Conservation (phyloP, 108 stramenopile species). For the Pelagomonas calceolata region DNA sequence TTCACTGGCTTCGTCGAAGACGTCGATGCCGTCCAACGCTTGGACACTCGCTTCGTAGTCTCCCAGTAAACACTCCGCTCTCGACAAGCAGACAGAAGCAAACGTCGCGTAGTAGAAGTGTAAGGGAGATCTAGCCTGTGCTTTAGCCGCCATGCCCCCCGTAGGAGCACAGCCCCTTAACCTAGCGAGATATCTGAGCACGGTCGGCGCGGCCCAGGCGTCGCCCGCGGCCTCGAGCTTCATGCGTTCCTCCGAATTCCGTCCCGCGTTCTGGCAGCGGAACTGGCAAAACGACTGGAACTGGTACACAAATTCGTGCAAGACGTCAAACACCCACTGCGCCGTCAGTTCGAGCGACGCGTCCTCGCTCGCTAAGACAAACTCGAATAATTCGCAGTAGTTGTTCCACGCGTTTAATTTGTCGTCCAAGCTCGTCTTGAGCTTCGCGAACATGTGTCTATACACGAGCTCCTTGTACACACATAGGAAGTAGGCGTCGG, state of each 20-base stretch:
- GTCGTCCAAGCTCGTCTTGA: constrained; percentile 62
- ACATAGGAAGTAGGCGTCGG: constrained; percentile 50
- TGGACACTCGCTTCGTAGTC: constrained; percentile 72
- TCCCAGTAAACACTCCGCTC: constrained; percentile 87
- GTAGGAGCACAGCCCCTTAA: constrained; percentile 25
- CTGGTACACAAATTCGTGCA: constrained; percentile 95
- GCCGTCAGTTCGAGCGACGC: constrained; percentile 62
- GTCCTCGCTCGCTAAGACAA: constrained; percentile 40
- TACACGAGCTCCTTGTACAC: constrained; percentile 69
- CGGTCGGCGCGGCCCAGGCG: constrained; percentile 86
- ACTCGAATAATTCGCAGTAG: constrained; percentile 69
- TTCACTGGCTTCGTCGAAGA: constrained; percentile 22
- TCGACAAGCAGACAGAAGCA: constrained; percentile 69
- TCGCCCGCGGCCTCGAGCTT: constrained; percentile 36
- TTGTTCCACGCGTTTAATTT: constrained; percentile 77
- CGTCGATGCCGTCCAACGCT: constrained; percentile 55
- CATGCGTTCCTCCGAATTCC: not conserved
- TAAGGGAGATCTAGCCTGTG: constrained; percentile 27
- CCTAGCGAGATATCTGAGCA: constrained; percentile 74
- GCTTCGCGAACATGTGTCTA: constrained; percentile 67
- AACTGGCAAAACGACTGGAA: constrained; percentile 97
- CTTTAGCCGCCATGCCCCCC: constrained; percentile 25
- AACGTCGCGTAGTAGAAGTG: constrained; percentile 83
- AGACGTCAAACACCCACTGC: constrained; percentile 93
- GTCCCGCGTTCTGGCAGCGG: constrained; percentile 41